Evolutionary conservation across 495 filamentous ascomycete genomes (phyloP).

Genomic region (Lasiosphaeria miniovina): DNA sequence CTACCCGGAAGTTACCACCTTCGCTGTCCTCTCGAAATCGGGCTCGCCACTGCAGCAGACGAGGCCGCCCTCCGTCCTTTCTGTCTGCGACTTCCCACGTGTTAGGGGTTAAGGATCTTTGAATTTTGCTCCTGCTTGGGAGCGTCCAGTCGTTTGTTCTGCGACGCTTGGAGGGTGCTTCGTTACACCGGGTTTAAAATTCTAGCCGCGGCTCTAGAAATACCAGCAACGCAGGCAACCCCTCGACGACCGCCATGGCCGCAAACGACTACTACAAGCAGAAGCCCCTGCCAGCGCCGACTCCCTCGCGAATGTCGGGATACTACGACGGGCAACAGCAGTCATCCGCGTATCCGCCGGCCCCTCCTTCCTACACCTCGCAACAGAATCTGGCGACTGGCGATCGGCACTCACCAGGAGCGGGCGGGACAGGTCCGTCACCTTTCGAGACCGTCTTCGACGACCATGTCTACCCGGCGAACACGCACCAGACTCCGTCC

Average conservation of each 20-base stretch:
- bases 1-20: no score
- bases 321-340: constrained; percentile 32
- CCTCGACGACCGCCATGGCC: constrained; percentile 57
- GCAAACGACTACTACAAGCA: constrained; percentile 77
- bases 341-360: constrained; percentile 37
- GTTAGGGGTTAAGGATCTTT: no score
- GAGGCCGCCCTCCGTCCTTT: no score
- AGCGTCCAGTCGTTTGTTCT: no score
- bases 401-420: constrained; percentile 21
- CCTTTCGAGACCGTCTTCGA: constrained; percentile 60
- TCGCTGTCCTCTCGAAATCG: no score
- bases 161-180: no score
- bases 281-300: constrained; percentile 39
- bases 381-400: constrained; percentile 26
- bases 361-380: constrained; percentile 33
- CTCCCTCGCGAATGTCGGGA: constrained; percentile 21
- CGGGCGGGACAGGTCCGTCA: constrained; percentile 27
- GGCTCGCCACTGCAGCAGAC: no score
- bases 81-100: no score
- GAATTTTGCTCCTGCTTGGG: no score
- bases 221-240: background rate
- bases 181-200: no score
- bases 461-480: constrained; percentile 58
- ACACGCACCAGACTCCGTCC: constrained; percentile 32
- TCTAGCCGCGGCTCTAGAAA: no score